Conservation (phyloP, 129 eudicot species). For the Centaurea solstitialis region DNA sequence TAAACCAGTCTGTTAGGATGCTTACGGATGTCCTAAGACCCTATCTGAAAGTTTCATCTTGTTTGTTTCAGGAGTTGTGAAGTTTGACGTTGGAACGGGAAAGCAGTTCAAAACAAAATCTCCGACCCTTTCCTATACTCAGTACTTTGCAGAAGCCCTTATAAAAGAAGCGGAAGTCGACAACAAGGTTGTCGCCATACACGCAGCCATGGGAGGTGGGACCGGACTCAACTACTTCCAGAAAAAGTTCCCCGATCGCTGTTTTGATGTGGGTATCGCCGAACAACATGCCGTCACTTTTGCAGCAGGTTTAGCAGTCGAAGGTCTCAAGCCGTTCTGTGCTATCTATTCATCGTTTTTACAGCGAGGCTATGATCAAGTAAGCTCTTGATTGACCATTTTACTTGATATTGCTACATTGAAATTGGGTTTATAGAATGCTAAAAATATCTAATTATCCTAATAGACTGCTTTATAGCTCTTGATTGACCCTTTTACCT, state of each 20-base stretch:
- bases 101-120: conserved; percentile 68
- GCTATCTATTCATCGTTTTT: conserved; percentile 84
- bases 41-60: background rate
- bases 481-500: too few species aligned
- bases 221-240: conserved; percentile 88
- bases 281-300: conserved; percentile 94
- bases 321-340: conserved; percentile 88
- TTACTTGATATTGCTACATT: background rate
- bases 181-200: conserved; percentile 68
- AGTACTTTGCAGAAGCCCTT: conserved; percentile 75
- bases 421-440: background rate
- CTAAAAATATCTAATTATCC: background rate
- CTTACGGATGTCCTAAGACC: background rate
- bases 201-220: conserved; percentile 98
- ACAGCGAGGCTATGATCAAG: conserved; percentile 89
- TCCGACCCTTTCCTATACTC: conserved; percentile 72
- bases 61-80: conserved; percentile 63
- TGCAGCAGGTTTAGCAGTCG: conserved; percentile 88
- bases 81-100: conserved; percentile 74
- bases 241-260: conserved; percentile 67
- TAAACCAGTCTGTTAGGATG: background rate
- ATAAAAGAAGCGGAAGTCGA: conserved; percentile 80
- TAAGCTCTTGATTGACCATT: conserved; percentile 16
- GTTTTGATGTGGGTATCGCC: conserved; percentile 90
- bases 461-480: background rate